Evolutionary conservation across 1,284 basidiomycete genomes (phyloP), one percentile per base, ranked within the genome.

Genomic region (Irpex rosettiformis): DNA sequence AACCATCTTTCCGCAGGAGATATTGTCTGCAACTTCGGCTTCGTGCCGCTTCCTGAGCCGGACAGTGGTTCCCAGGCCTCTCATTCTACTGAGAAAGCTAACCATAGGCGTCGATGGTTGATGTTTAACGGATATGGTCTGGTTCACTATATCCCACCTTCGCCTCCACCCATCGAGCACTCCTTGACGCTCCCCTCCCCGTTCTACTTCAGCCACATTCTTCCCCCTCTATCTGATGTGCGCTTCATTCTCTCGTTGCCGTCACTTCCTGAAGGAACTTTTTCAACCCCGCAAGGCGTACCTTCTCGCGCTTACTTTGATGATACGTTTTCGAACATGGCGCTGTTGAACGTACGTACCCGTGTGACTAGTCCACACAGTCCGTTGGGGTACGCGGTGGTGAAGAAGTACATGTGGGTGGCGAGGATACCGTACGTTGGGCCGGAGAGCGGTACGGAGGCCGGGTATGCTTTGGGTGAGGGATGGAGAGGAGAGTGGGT

Each of bases 401-500:
- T 81, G 56, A 79, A 78, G 64, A 82, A 79, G 64, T 82, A 80
- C 65, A 76, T 78, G 62, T 90, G 88, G 88, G 76, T 83, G 11
- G 85, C 81, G 43, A 74, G 79, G 24, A 72, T 86, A 51, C 68
- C 80, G 63, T 65, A 72, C 62, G 73, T 75, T 62, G 72, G 77
- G 60, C 70, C 70, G 21, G 65, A 66, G 59, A 64, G 61, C 49
- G 60, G 69, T 64, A 65, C 65, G 52, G 62, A 64, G 65, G 62
- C 66, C 43, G 70, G 70, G 55, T 69, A 71, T 55, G 75, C 73
- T 33, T 74, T 88, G 33, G 86, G 85, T 10, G 77, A 80, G 22
- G 88, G 86, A 1, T 91, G 88, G 88, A 74, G 79, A 42, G 85
- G 86, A 1, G 86, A 89, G 63, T 91, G 88, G 89, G 75, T 89